Percentiles rank a stretch among this genome's conserved stretches.
phyloP scores from a whole-genome alignment of 148 eudicot genomes.

The Polygonum aviculare region DNA sequence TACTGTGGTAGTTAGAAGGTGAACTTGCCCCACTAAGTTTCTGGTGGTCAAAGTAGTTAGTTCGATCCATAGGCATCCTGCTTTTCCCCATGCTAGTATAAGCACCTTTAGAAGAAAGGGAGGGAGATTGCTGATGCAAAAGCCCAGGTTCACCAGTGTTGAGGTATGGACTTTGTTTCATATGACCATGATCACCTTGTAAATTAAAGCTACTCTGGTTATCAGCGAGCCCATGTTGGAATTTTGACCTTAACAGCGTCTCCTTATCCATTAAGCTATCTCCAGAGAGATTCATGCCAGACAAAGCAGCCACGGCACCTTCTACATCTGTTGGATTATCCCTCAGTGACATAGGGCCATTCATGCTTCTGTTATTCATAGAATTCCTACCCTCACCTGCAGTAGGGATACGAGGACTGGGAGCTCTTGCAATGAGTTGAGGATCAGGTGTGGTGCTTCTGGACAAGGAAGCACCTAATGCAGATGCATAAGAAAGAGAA shows the following conservation, averaged over 20 bases:
- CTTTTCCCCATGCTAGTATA: constrained; percentile 30
- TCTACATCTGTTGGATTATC: constrained; percentile 28
- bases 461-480: constrained; percentile 61
- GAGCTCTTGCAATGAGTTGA: constrained; percentile 51
- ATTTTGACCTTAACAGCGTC: constrained; percentile 29
- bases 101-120: constrained; percentile 40
- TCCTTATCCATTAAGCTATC: constrained; percentile 39
- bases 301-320: constrained; percentile 51
- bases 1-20: constrained; percentile 47
- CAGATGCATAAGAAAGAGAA: constrained; percentile 70
- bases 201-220: constrained; percentile 26
- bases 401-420: constrained; percentile 68
- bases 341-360: constrained; percentile 31
- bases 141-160: constrained; percentile 24
- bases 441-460: constrained; percentile 74
- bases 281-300: constrained; percentile 47
- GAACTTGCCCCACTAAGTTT: constrained; percentile 42
- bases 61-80: constrained; percentile 27
- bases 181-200: constrained; percentile 35
- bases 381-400: constrained; percentile 54
- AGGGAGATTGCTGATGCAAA: constrained; percentile 25
- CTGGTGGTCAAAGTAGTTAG: constrained; percentile 37
- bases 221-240: constrained; percentile 35
- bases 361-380: constrained; percentile 44
- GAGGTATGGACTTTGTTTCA: constrained; percentile 21